phyloP scores from a whole-genome alignment of 305 asterid genomes.

The Rubia balearica region DNA sequence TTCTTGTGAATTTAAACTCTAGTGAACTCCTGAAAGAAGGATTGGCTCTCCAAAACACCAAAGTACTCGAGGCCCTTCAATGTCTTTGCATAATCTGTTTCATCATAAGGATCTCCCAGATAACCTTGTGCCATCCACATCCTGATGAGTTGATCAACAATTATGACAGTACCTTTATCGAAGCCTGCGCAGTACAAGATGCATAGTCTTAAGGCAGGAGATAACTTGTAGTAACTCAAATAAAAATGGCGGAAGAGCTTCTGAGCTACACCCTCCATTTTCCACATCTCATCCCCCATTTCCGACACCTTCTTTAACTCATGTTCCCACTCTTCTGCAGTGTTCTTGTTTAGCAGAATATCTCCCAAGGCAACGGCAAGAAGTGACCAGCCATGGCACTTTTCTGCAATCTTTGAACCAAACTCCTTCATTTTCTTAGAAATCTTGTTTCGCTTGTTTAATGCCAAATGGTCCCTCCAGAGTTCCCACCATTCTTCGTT shows the following conservation, averaged over 20 bases:
- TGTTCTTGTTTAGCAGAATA: conserved; percentile 4
- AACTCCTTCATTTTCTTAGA: conserved; percentile 9
- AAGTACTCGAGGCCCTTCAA: not conserved
- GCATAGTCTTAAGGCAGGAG: conserved; percentile 20
- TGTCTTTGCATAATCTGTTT: not conserved
- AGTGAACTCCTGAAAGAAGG: conserved; percentile 21
- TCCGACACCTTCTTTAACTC: not conserved
- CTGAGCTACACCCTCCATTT: not conserved
- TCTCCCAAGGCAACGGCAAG: conserved; percentile 16
- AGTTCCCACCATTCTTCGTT: conserved; percentile 17
- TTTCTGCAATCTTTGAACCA: conserved; percentile 9
- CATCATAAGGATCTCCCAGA: conserved; percentile 10
- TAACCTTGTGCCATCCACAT: conserved; percentile 33
- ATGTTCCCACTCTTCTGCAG: conserved; percentile 16
- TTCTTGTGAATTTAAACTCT: not conserved
- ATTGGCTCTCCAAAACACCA: not conserved
- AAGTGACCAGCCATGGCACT: conserved; percentile 20
- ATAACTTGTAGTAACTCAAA: conserved; percentile 17
- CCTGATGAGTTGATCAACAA: conserved; percentile 17
- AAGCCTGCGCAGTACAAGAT: conserved; percentile 22
- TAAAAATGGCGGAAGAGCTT: not conserved
- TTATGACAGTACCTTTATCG: conserved; percentile 16
- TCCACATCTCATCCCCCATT: conserved; percentile 1
- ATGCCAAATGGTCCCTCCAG: not conserved
- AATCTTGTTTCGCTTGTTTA: not conserved